Conservation (phyloP, 164 flowering plant genomes). For the Sextonia rubra region DNA sequence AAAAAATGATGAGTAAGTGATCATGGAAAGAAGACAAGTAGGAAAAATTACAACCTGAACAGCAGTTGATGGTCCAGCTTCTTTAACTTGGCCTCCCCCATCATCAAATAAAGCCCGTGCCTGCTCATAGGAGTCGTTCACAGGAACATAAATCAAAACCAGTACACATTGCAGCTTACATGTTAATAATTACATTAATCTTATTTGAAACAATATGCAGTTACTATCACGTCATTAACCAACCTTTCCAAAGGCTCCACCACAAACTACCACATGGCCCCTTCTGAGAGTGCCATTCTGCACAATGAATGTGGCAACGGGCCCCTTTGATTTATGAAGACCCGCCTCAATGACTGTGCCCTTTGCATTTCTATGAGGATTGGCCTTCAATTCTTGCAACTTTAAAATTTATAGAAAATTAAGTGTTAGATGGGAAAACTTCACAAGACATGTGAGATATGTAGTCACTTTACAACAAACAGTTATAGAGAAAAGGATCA, state of each 20-base stretch:
- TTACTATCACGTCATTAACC: conserved; percentile 8
- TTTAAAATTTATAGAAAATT: conserved; percentile 16
- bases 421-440: background rate
- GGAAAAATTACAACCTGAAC: conserved; percentile 55
- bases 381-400: conserved; percentile 94
- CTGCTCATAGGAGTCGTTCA: conserved; percentile 26
- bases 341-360: conserved; percentile 96
- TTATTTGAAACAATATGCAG: background rate
- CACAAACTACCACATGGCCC: conserved; percentile 83
- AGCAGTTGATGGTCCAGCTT: conserved; percentile 88
- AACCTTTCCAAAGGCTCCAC: conserved; percentile 96
- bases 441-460: background rate
- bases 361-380: conserved; percentile 86
- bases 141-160: conserved; percentile 9
- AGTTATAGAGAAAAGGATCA: background rate
- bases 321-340: conserved; percentile 85
- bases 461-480: background rate
- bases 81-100: conserved; percentile 56
- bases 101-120: conserved; percentile 92
- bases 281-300: conserved; percentile 90
- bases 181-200: background rate
- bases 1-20: too few species aligned
- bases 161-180: background rate
- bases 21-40: background rate
- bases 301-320: conserved; percentile 82